Base-by-base conservation (phyloP, 495 filamentous ascomycete species). In the Neurospora sp. region DNA sequence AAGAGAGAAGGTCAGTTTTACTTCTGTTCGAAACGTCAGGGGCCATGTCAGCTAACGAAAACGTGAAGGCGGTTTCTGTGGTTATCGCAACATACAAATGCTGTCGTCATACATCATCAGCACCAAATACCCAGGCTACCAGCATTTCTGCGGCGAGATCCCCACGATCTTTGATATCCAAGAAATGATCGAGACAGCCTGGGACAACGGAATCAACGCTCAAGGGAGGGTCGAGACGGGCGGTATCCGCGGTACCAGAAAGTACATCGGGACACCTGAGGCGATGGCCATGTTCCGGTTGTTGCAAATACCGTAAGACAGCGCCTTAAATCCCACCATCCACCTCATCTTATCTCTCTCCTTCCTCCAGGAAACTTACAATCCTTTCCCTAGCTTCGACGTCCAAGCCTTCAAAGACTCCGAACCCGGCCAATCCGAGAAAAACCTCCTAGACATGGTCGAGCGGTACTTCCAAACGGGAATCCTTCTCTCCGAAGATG, bases 1-100 rank as follows among this genome's bases (percentile, higher is more conserved):
- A 85, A 86, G 11, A 87, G 84, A 42, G 94, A 97, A 81, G 89
- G 85, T 84, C 79, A 8, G 46, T 38, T 23, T 39, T 23, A 6
- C 40, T 8, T 46, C 35, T 23, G 23, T 44, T 27, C 1, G 31
- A 6, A 20, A 59, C 8, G 5, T 35, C 9, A 70, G n/a, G 20
- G 16, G 23, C 38, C 1, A 39, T 69, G 42, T 44, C 72, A 40
- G 8, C 44, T 20, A 62, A 62, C 11, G 5, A 16, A 18, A 12
- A 70, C 37, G 9, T 11, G 31, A 40, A 85, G 92, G 94, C 41
- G 93, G 93, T 1, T 99, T 98, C 82, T 99, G 96, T 82, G 96
- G 96, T n/a, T 99, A 98, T 78, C 87, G 96, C 11, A 99, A 97
- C 80, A 97, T 98, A 48, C 96, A 99, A 77, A 97, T 97, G 93